phyloP scores from a whole-genome alignment of 2,329 filamentous ascomycete species.

The Macrophomina tecta region DNA sequence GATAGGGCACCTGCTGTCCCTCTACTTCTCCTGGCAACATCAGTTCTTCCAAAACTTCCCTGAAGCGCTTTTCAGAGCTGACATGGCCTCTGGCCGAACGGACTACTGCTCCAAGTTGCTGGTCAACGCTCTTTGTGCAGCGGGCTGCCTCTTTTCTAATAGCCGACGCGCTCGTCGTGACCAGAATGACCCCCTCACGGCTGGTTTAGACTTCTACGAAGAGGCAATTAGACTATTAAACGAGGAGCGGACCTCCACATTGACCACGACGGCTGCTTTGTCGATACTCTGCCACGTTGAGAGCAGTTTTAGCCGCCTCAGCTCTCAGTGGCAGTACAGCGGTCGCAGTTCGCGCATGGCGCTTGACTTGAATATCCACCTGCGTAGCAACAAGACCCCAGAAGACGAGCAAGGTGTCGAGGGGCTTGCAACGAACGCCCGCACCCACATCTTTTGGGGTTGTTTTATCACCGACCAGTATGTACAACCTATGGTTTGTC shows the following conservation, averaged over 20 bases:
- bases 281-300: slow-evolving; percentile 32
- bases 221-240: slow-evolving; percentile 29
- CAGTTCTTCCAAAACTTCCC: slow-evolving; percentile 33
- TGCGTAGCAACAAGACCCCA: slow-evolving; percentile 20
- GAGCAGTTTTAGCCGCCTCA: slow-evolving; percentile 29
- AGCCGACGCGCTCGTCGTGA: slow-evolving; percentile 25
- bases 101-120: slow-evolving; percentile 32
- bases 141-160: slow-evolving; percentile 31
- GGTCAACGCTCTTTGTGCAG: slow-evolving; percentile 33
- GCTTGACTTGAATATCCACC: slow-evolving; percentile 31
- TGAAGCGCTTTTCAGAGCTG: slow-evolving; percentile 32
- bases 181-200: slow-evolving; percentile 27
- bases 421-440: slow-evolving; percentile 19
- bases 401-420: slow-evolving; percentile 8
- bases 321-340: slow-evolving; percentile 30
- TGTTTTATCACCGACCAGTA: slow-evolving; percentile 33
- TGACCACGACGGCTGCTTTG: slow-evolving; percentile 31
- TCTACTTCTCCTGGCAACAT: slow-evolving; percentile 34
- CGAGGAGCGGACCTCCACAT: slow-evolving; percentile 25
- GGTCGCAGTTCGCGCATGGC: slow-evolving; percentile 32
- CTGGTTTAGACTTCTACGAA: slow-evolving; percentile 31
- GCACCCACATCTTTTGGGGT: slow-evolving; percentile 33
- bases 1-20: slow-evolving; percentile 30
- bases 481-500: slow-evolving; percentile 5
- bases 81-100: slow-evolving; percentile 28